phyloP scores from a whole-genome alignment of 352 stramenopile genomes.

The Phytophthora multivora region DNA sequence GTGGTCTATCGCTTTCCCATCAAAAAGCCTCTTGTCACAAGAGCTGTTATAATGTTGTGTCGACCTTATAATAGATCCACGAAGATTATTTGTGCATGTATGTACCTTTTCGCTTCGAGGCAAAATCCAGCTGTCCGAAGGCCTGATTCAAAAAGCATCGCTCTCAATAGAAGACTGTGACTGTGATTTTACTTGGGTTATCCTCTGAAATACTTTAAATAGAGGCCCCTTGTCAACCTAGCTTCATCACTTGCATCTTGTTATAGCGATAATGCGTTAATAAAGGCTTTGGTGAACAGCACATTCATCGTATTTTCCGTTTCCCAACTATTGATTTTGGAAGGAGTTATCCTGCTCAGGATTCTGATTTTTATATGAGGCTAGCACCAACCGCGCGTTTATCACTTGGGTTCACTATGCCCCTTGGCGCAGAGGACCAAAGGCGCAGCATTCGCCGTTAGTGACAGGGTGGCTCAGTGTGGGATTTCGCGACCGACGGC shows the following conservation, averaged over 20 bases:
- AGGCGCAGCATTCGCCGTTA: neutral
- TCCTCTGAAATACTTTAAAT: no score
- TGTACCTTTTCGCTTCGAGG: neutral
- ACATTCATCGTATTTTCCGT: neutral
- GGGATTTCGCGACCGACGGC: slow-evolving; percentile 32
- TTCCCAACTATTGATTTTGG: slow-evolving; percentile 1
- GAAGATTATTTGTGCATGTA: slow-evolving; percentile 8
- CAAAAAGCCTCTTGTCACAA: neutral
- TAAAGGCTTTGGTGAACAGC: neutral
- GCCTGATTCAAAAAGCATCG: slow-evolving; percentile 11
- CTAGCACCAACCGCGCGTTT: neutral
- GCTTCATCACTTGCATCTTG: no score
- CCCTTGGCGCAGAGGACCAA: no score
- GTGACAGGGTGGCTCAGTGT: slow-evolving; percentile 21
- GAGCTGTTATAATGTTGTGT: neutral
- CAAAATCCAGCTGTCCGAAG: slow-evolving; percentile 13
- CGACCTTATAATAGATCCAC: slow-evolving; percentile 9
- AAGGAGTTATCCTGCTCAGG: neutral
- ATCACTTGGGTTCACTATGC: slow-evolving; percentile 24
- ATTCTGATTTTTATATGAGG: slow-evolving; percentile 20
- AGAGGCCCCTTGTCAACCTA: no score
- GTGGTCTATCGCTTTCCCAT: no score
- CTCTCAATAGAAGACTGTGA: neutral
- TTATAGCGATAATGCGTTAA: neutral
- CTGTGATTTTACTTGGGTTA: neutral